Conservation (phyloP, 2,329 filamentous ascomycete genomes). For the Xylariaceae sp. region DNA sequence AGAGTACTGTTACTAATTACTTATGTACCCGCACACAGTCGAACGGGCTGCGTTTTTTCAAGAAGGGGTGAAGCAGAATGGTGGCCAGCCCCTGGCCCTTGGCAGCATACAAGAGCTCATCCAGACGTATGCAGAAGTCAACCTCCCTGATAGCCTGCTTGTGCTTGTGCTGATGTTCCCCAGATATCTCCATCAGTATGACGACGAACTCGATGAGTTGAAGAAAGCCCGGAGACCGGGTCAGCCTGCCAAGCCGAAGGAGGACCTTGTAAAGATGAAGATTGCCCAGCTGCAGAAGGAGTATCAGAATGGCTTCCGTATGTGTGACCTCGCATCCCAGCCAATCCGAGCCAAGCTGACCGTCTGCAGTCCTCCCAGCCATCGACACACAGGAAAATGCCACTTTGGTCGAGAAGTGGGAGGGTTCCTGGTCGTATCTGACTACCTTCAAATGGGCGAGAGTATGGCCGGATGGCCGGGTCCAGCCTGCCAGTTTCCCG, state of each 20-base stretch:
- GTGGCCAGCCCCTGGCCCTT: constrained; percentile 44
- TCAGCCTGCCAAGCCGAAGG: constrained; percentile 68
- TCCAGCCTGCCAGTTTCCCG: constrained; percentile 71
- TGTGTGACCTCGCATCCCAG: constrained; percentile 26
- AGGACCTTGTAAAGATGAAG: constrained; percentile 70
- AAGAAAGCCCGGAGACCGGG: constrained; percentile 71
- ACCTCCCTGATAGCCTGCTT: background rate
- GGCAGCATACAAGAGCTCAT: constrained; percentile 57
- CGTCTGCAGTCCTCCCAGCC: constrained; percentile 61
- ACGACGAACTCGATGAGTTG: constrained; percentile 61
- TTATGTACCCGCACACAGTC: constrained; percentile 47
- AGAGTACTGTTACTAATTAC: constrained; percentile 1
- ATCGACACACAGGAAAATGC: constrained; percentile 62
- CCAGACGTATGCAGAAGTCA: constrained; percentile 46
- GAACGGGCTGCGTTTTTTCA: constrained; percentile 68
- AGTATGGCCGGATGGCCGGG: constrained; percentile 58
- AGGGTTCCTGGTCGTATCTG: constrained; percentile 77
- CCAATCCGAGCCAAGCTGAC: constrained; percentile 21
- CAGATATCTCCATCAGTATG: constrained; percentile 62
- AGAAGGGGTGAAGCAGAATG: constrained; percentile 51
- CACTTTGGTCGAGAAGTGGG: constrained; percentile 65
- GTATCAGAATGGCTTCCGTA: constrained; percentile 76
- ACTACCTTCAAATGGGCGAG: constrained; percentile 72
- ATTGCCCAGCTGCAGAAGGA: constrained; percentile 70
- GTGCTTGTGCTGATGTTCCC: constrained; percentile 5